Conservation (phyloP, 1,139 yeast species). For the Candida neerlandica region DNA sequence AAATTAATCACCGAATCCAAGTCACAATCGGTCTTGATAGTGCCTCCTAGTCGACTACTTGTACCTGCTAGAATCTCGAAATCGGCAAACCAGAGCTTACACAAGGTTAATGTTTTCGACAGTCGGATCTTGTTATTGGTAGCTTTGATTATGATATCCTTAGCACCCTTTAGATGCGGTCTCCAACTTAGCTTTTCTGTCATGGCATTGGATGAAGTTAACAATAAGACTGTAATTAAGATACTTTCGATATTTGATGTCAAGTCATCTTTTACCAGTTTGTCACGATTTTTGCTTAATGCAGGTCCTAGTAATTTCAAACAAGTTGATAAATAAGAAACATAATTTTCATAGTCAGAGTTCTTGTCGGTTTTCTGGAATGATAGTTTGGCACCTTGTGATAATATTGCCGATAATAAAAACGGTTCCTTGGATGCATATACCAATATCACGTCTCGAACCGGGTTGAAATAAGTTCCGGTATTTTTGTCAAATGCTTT, state of each 20-base stretch:
- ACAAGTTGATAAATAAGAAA: conserved; percentile 59
- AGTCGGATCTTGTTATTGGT: conserved; percentile 23
- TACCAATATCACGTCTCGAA: conserved; percentile 57
- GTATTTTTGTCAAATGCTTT: conserved; percentile 40
- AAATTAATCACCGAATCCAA: conserved; percentile 48
- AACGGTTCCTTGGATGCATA: conserved; percentile 59
- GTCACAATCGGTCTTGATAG: conserved; percentile 50
- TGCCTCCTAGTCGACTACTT: conserved; percentile 62
- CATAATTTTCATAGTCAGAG: conserved; percentile 50
- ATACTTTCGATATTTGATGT: conserved; percentile 61
- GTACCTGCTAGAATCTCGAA: conserved; percentile 66
- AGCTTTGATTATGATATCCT: conserved; percentile 57
- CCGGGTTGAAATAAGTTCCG: conserved; percentile 46
- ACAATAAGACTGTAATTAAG: conserved; percentile 57
- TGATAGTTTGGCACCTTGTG: conserved; percentile 63
- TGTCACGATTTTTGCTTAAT: conserved; percentile 21
- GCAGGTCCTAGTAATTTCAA: conserved; percentile 51
- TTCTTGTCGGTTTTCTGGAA: conserved; percentile 31
- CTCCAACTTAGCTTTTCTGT: conserved; percentile 64
- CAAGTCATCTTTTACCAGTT: conserved; percentile 28
- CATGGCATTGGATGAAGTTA: conserved; percentile 69
- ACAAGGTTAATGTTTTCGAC: conserved; percentile 50
- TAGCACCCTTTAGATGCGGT: conserved; percentile 68
- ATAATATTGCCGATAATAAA: conserved; percentile 60
- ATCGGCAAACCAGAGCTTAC: conserved; percentile 64